A percentile compares a stretch with the other conserved stretches of the same genome.
Conservation (phyloP, 2,329 filamentous ascomycete species). For the Colletotrichum sp. region DNA sequence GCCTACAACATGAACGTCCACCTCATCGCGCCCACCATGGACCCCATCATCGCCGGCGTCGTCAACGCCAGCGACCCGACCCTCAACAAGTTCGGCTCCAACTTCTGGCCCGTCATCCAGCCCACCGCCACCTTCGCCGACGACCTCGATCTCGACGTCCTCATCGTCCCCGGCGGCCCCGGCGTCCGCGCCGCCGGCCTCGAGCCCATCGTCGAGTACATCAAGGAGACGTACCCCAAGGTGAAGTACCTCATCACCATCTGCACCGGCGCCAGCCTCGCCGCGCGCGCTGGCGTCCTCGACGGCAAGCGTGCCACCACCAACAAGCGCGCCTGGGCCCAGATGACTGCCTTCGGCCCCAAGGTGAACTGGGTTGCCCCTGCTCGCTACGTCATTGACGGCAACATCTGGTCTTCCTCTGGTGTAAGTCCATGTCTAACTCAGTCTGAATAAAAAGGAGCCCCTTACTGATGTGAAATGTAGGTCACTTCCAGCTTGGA, state of each 20-base stretch:
- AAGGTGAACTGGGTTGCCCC: conserved; percentile 64
- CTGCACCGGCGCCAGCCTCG: conserved; percentile 68
- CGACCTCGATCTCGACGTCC: conserved; percentile 62
- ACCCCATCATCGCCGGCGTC: conserved; percentile 42
- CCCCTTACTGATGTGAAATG: neutral
- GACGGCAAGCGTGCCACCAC: conserved; percentile 67
- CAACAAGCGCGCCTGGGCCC: conserved; percentile 65
- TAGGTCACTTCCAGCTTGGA: conserved; percentile 42
- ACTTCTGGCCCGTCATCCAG: conserved; percentile 38
- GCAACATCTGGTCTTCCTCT: conserved; percentile 70
- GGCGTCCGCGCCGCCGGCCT: conserved; percentile 47
- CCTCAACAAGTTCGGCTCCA: conserved; percentile 38
- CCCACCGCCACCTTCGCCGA: conserved; percentile 58
- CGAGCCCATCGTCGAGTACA: conserved; percentile 44
- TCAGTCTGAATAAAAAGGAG: neutral
- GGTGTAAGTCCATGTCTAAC: conserved; percentile 44
- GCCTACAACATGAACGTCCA: conserved; percentile 38
- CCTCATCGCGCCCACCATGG: conserved; percentile 44
- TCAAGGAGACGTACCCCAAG: conserved; percentile 43
- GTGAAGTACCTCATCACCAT: conserved; percentile 66
- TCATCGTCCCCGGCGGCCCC: conserved; percentile 69
- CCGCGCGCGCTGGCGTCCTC: conserved; percentile 64
- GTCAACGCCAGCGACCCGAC: conserved; percentile 9
- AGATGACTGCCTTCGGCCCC: conserved; percentile 50
- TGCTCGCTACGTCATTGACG: conserved; percentile 70